These are phyloP conservation scores for Sedum album DNA, from an alignment of 164 flowering plant genomes.

Conservation along the genomic window DNA sequence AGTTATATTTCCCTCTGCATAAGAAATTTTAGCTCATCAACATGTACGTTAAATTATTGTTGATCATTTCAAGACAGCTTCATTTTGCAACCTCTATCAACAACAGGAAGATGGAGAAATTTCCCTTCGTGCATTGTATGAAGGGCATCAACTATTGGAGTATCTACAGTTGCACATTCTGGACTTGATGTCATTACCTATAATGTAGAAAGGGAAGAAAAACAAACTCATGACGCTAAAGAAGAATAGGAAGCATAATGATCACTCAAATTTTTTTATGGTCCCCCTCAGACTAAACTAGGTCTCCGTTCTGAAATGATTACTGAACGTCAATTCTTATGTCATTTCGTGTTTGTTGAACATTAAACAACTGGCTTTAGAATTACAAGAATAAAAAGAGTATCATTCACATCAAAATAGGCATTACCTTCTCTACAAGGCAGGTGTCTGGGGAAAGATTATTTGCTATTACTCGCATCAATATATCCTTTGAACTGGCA, in stretches of 20 bases:
- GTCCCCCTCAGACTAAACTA: neutral
- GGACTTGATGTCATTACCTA: constrained; percentile 99
- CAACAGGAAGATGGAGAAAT: constrained; percentile 94
- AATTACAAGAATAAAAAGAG: neutral
- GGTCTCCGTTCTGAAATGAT: neutral
- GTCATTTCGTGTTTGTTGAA: neutral
- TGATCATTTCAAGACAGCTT: neutral
- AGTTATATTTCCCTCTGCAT: constrained; percentile 67
- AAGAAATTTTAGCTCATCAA: constrained; percentile 10
- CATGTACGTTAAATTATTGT: neutral
- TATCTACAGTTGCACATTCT: constrained; percentile 87
- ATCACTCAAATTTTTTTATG: neutral
- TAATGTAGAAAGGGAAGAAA: neutral
- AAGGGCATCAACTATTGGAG: constrained; percentile 95
- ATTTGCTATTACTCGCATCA: constrained; percentile 94
- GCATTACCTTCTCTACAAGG: constrained; percentile 72
- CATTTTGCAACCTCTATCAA: constrained; percentile 57
- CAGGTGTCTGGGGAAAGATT: constrained; percentile 71
- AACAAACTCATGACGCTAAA: neutral
- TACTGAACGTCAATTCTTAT: no score
- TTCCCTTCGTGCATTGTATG: constrained; percentile 97
- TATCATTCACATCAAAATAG: no score
- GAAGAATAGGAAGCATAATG: neutral
- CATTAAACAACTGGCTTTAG: neutral
- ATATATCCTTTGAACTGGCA: constrained; percentile 79